phyloP scores from a whole-genome alignment of 2,329 filamentous ascomycete genomes.

The Verticillium longisporum region DNA sequence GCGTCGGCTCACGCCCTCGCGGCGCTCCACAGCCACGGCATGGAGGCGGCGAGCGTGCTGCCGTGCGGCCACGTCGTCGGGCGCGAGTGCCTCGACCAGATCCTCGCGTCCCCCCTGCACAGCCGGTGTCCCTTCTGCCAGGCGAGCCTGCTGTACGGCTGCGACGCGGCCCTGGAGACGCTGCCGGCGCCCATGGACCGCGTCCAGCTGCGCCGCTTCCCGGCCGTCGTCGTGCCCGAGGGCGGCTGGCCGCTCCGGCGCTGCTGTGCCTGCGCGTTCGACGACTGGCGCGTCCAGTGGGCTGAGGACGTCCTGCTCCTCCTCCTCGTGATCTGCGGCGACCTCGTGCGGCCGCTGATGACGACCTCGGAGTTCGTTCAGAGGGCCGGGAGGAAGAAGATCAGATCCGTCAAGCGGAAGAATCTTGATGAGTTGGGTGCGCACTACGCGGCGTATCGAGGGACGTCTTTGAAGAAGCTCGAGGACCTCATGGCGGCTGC shows the following conservation, averaged over 20 bases:
- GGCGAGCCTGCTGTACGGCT: neutral
- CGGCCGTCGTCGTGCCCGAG: neutral
- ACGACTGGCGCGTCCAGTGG: neutral
- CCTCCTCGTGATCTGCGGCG: too few species aligned
- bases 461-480: too few species aligned
- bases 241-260: neutral
- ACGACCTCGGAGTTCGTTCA: too few species aligned
- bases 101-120: neutral
- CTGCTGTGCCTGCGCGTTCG: neutral
- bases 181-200: neutral
- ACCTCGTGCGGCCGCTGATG: too few species aligned
- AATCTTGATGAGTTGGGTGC: too few species aligned
- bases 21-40: neutral
- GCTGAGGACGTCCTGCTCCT: too few species aligned
- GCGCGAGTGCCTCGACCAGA: neutral
- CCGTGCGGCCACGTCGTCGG: neutral
- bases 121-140: neutral
- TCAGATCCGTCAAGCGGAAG: too few species aligned
- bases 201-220: neutral
- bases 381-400: too few species aligned
- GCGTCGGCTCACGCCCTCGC: neutral
- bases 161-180: neutral
- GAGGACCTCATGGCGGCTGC: too few species aligned
- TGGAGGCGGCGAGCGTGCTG: neutral
- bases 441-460: too few species aligned